These are phyloP conservation scores for Aspergillus arachidicola DNA, from an alignment of 2,329 filamentous ascomycete species.

Conservation along the genomic window DNA sequence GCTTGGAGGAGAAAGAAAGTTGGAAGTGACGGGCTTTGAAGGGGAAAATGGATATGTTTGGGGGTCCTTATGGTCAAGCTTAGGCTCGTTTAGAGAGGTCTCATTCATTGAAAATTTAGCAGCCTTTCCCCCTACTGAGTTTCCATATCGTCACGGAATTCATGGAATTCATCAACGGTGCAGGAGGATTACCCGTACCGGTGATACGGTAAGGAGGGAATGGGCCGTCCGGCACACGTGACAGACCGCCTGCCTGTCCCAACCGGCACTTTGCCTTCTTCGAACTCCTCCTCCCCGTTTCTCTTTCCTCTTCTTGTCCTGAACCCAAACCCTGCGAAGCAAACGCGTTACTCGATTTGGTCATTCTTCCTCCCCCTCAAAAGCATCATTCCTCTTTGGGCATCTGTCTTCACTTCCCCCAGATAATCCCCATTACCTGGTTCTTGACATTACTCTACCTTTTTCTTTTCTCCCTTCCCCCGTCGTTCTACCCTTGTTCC, in stretches of 20 bases:
- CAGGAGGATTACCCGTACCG: neutral
- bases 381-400: constrained; percentile 51
- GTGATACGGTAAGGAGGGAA: neutral
- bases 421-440: constrained; percentile 19
- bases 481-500: constrained; percentile 13
- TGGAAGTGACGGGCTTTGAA: neutral
- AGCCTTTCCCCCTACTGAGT: neutral
- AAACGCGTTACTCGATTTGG: constrained; percentile 53
- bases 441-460: constrained; percentile 12
- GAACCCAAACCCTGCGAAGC: constrained; percentile 46
- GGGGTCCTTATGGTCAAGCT: neutral
- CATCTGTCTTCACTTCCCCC: constrained; percentile 28
- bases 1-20: neutral
- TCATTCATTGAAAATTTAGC: neutral
- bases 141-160: neutral
- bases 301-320: constrained; percentile 35
- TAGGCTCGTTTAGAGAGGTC: neutral
- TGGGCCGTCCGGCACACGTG: constrained; percentile 27
- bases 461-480: constrained; percentile 14
- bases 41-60: no score
- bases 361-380: constrained; percentile 41
- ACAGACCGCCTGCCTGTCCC: constrained; percentile 32
- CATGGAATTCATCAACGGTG: neutral
- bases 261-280: constrained; percentile 40
- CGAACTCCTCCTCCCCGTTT: constrained; percentile 29